Evolutionary conservation across 2,329 filamentous ascomycete genomes (phyloP), one percentile per base, ranked within the genome.

Genomic region (Ophiostoma triangulosporum): DNA sequence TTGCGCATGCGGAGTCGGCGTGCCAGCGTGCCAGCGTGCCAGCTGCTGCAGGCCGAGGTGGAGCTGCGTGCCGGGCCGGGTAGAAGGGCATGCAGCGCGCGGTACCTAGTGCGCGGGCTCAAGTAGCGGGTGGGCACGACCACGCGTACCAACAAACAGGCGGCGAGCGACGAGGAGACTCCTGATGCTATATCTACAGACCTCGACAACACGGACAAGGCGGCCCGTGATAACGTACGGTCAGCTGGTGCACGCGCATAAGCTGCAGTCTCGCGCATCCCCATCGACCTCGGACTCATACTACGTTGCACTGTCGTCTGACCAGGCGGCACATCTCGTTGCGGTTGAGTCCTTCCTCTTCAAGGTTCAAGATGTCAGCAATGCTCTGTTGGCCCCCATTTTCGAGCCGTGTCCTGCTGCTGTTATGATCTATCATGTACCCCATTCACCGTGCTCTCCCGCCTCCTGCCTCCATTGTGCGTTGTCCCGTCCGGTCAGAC

Each of bases 121-220:
- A 88, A 88, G 70, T 80, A 81, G 60, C 86, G 78, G 70, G 83
- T 88, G 54, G 85, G 83, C 61, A 78, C 75, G 22, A 79, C 77
- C 57, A 85, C 83, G 9, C 70, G 81, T 31, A 71, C 74, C 50
- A 78, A 81, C n/a, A 70, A 80, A 36, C 77, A 82, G 63, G 80
- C 82, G 64, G 71, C 70, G 53, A 81, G 80, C 57, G 84, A 88
- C 61, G 80, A 84, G 64, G 78, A 80, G 11, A 77, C 88, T 62
- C 76, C 71, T 2, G 78, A 84, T 50, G 72, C 20, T 14, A 22
- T 8, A 26, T 24, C 40, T 26, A 26, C 14, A 46, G 43, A 46
- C 43, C 43, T 29, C 24, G 12, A 29, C 6, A 27, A 29, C 6
- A 15, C 26, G 8, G 26, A 15, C 9, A 29, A 46, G 8, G 7